Evolutionary conservation across 768 basidiomycete genomes (phyloP).

Genomic region (Hericium alpestre): DNA sequence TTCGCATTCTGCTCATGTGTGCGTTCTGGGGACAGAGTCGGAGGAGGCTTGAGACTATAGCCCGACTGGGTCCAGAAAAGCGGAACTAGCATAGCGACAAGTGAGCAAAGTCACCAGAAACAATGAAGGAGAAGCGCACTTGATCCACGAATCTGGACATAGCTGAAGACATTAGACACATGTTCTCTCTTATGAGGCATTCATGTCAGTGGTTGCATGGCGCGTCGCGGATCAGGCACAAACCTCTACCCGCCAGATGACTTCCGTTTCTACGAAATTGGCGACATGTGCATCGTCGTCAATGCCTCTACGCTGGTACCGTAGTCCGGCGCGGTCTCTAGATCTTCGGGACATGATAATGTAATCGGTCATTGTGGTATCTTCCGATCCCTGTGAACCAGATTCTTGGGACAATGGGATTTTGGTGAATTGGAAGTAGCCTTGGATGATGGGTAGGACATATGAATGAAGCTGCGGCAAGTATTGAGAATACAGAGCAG

Average conservation of each 20-base stretch:
- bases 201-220: background rate
- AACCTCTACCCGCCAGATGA: constrained; percentile 75
- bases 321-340: constrained; percentile 79
- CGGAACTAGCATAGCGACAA: constrained; percentile 47
- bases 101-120: background rate
- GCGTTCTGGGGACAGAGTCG: constrained; percentile 61
- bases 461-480: constrained; percentile 61
- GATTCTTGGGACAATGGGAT: constrained; percentile 50
- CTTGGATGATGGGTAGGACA: constrained; percentile 87
- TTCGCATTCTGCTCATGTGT: constrained; percentile 65
- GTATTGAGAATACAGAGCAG: background rate
- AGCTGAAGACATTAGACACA: constrained; percentile 70
- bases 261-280: constrained; percentile 94
- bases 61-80: constrained; percentile 89
- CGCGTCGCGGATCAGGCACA: constrained; percentile 9
- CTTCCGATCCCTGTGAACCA: constrained; percentile 27
- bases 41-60: constrained; percentile 80
- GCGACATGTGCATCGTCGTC: constrained; percentile 90
- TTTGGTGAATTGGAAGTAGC: constrained; percentile 70
- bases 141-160: constrained; percentile 87
- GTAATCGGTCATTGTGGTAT: constrained; percentile 51
- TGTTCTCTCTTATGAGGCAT: constrained; percentile 50
- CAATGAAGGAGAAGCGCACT: constrained; percentile 36
- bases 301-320: constrained; percentile 90
- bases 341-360: constrained; percentile 79